These are phyloP conservation scores for Tetradesmus obliquus DNA, from an alignment of 139 green algal genomes.

Conservation along the genomic window DNA sequence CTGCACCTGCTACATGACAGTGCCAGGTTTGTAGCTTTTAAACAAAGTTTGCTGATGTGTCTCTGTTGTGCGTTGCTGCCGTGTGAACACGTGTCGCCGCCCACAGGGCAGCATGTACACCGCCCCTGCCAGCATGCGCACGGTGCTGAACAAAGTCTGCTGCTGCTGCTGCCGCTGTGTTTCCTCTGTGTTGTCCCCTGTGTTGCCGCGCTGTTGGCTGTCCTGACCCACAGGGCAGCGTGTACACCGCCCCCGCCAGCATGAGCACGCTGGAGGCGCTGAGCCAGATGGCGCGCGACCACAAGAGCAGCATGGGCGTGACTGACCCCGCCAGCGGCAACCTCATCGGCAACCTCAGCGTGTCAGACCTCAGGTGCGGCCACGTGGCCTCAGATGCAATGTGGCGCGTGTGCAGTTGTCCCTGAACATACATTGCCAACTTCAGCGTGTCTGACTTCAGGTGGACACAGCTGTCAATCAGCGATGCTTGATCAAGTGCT, in stretches of 20 bases:
- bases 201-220: background rate
- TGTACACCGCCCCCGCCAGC: conserved; percentile 26
- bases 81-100: no score
- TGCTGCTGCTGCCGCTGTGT: background rate
- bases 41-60: no score
- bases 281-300: conserved; percentile 52
- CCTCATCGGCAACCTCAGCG: conserved; percentile 70
- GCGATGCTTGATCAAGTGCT: no score
- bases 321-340: conserved; percentile 36
- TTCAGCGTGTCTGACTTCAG: no score
- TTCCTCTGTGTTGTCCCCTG: background rate
- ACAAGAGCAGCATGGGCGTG: conserved; percentile 60
- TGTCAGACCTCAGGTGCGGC: conserved; percentile 67
- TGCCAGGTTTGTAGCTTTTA: no score
- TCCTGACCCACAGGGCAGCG: conserved; percentile 4
- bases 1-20: no score
- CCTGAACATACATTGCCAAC: background rate
- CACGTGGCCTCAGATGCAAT: background rate
- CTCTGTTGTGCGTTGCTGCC: no score
- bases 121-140: no score
- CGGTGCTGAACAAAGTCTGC: background rate
- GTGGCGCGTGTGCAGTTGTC: background rate
- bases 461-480: no score
- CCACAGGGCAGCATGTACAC: no score
- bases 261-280: conserved; percentile 53